phyloP scores from a whole-genome alignment of 371 early-diverging fungal genomes.

The Lichtheimia ramosa region DNA sequence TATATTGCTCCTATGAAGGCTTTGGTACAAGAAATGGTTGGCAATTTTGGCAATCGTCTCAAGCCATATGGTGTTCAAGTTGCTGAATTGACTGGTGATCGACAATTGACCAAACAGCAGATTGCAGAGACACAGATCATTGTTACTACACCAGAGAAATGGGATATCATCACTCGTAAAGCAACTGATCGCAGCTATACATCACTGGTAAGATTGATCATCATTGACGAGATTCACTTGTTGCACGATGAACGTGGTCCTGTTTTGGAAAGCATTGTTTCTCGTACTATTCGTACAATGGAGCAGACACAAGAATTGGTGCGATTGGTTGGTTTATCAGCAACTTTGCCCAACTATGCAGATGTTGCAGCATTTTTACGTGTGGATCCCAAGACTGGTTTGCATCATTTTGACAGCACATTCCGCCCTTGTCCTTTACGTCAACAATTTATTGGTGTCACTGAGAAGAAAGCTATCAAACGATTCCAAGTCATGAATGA shows the following conservation, averaged over 20 bases:
- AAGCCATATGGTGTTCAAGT: slow-evolving; percentile 83
- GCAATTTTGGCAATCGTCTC: slow-evolving; percentile 84
- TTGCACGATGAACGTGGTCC: slow-evolving; percentile 99
- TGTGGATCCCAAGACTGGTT: slow-evolving; percentile 77
- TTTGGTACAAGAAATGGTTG: slow-evolving; percentile 97
- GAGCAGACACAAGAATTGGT: slow-evolving; percentile 90
- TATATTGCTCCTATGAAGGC: slow-evolving; percentile 99
- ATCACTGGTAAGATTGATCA: slow-evolving; percentile 88
- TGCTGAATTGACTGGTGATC: slow-evolving; percentile 98
- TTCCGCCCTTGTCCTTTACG: slow-evolving; percentile 95
- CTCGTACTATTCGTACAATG: slow-evolving; percentile 88
- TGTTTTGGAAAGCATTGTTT: slow-evolving; percentile 96
- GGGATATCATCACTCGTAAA: slow-evolving; percentile 99
- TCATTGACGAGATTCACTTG: slow-evolving; percentile 99
- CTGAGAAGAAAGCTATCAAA: slow-evolving; percentile 94
- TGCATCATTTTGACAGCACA: slow-evolving; percentile 93
- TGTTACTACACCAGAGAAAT: slow-evolving; percentile 99
- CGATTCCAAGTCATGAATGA: slow-evolving; percentile 96
- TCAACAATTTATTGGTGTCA: slow-evolving; percentile 94
- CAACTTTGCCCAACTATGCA: slow-evolving; percentile 98
- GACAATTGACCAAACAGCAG: slow-evolving; percentile 93
- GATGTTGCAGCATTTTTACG: slow-evolving; percentile 98
- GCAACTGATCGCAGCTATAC: slow-evolving; percentile 93
- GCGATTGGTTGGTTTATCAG: slow-evolving; percentile 96
- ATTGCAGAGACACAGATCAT: slow-evolving; percentile 96